A percentile compares a stretch with the other conserved stretches of the same genome.
Evolutionary conservation across 2,329 filamentous ascomycete species (phyloP).

Genomic region (Calcarisporium arbuscula): DNA sequence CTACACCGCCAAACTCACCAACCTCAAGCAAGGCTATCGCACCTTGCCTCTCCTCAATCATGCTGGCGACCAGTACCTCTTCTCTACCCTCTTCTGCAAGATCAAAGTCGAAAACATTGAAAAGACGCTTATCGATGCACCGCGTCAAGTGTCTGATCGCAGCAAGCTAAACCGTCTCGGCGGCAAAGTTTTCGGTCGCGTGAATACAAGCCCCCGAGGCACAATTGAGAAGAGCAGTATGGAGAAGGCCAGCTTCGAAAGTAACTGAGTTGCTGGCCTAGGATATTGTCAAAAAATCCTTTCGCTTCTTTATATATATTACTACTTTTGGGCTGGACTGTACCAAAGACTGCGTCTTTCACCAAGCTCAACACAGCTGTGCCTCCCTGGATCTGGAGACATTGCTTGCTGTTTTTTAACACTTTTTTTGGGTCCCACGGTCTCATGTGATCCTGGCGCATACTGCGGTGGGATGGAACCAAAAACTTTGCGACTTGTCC

Average conservation of each 20-base stretch:
- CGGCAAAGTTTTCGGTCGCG: slow-evolving; percentile 51
- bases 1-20: slow-evolving; percentile 87
- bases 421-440: too few species aligned
- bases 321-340: too few species aligned
- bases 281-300: slow-evolving; percentile 9
- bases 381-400: too few species aligned
- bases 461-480: too few species aligned
- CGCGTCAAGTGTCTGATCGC: slow-evolving; percentile 29
- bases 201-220: slow-evolving; percentile 43
- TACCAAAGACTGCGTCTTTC: too few species aligned
- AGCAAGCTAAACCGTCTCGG: slow-evolving; percentile 52
- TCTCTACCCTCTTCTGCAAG: slow-evolving; percentile 89
- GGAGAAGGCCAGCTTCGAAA: slow-evolving; percentile 42
- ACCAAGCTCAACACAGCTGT: too few species aligned
- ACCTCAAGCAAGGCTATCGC: slow-evolving; percentile 84
- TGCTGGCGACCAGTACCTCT: slow-evolving; percentile 87
- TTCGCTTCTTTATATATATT: too few species aligned
- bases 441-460: too few species aligned
- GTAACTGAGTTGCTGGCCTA: slow-evolving; percentile 19
- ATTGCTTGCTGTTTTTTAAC: too few species aligned
- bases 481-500: too few species aligned
- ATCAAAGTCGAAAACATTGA: slow-evolving; percentile 61
- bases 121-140: slow-evolving; percentile 49
- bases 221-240: slow-evolving; percentile 47
- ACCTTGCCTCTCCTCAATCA: slow-evolving; percentile 84